A percentile compares a stretch with the other conserved stretches of the same genome.
phyloP scores from a whole-genome alignment of 371 early-diverging fungal genomes.

The Fennellomyces sp. region DNA sequence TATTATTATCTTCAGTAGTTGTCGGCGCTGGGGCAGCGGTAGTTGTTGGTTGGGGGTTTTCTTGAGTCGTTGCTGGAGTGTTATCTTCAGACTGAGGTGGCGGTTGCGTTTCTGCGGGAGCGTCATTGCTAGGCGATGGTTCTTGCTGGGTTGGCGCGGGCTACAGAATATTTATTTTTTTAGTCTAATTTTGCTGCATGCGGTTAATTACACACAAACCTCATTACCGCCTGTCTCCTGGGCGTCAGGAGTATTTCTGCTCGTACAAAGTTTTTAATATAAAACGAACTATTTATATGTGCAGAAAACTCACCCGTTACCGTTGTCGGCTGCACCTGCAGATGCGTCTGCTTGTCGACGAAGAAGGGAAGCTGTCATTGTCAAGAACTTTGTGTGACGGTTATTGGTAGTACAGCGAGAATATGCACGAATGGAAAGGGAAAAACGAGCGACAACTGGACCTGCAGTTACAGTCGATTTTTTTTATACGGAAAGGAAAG shows the following conservation, averaged over 20 bases:
- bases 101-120: neutral
- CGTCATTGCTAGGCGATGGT: neutral
- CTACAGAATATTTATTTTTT: neutral
- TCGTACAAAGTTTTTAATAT: neutral
- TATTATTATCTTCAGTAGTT: neutral
- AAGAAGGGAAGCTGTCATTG: neutral
- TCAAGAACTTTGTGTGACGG: constrained; percentile 1
- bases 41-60: neutral
- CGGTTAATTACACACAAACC: neutral
- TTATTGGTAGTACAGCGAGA: neutral
- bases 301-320: neutral
- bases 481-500: neutral
- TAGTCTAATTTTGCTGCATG: neutral
- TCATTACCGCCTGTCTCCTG: neutral
- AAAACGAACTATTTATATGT: neutral
- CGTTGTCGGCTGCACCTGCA: neutral
- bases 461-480: neutral
- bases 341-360: neutral
- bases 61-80: neutral
- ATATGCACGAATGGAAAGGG: neutral
- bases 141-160: neutral
- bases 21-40: neutral
- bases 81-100: neutral
- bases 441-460: neutral
- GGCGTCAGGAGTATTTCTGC: neutral